Base-by-base conservation (phyloP, 2,329 filamentous ascomycete genomes). In the Cyclaneusma minus region DNA sequence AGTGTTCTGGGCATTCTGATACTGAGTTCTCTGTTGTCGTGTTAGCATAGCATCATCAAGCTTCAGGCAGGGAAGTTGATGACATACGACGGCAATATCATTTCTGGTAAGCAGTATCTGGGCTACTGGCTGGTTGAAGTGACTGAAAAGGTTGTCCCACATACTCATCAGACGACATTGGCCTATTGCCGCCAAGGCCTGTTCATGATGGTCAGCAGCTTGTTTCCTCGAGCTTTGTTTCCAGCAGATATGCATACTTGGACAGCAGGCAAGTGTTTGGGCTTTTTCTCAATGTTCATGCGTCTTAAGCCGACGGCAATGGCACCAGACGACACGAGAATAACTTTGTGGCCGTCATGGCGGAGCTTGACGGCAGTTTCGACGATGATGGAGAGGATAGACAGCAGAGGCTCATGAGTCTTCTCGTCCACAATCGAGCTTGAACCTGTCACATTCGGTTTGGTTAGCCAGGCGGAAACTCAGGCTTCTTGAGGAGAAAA, bases 381-480 rank as follows among this genome's bases (percentile, higher is more conserved):
- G 37, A 95, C 89, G 38, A 98, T 94, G 33, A 87, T 62, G 33
- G 80, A 85, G 30, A 98, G 61, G 40, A 84, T 92, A 4, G 85
- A 89, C 20, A 98, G 66, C 18, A 94, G 68, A 3, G 89, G 89
- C 47, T 94, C 82, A 55, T 93, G 89, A 13, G 82, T 92, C 48
- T 75, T 79, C 51, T 98, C 89, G 55, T 95, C 83, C 37, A 98
- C 85, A 40, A 98, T 95, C n/a, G 89, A 95, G 52, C 84, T 94
- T 24, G 89, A 95, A 43, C 89, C 89, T 98, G 40, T 33, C 32
- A n/a, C n/a, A n/a, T n/a, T n/a, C n/a, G n/a, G n/a, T n/a, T 25
- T 21, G 35, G 31, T 36, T 25, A 28, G 16, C 21, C 23, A 31
- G 16, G 8, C 13, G 23, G 22, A 7, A 25, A 18, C 22, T n/a